phyloP scores from a whole-genome alignment of 2,329 filamentous ascomycete genomes.

The Cercospora zeae-maydis region DNA sequence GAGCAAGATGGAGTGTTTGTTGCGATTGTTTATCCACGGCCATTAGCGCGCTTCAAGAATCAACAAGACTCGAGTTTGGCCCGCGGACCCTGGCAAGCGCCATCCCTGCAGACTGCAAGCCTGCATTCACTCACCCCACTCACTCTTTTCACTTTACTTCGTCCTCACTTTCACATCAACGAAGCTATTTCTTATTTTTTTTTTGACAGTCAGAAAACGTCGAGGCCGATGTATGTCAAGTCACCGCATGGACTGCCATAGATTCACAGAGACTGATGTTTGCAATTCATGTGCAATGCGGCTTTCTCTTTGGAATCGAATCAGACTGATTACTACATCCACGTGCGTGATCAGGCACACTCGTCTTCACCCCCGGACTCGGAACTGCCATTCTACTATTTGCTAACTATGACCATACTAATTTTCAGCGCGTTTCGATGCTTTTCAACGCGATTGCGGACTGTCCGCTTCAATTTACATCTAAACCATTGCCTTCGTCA shows the following conservation, averaged over 20 bases:
- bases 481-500: background rate
- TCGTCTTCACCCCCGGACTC: no score
- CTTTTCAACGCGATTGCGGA: background rate
- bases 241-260: no score
- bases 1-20: background rate
- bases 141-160: background rate
- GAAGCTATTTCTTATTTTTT: background rate
- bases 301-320: no score
- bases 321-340: no score
- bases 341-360: no score
- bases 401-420: background rate
- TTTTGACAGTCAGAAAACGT: no score
- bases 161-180: background rate
- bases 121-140: background rate
- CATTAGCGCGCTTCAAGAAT: background rate
- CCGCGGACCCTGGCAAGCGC: background rate
- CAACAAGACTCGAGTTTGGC: conserved; percentile 1
- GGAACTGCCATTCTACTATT: no score
- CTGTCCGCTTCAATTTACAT: background rate
- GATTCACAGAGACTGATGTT: no score
- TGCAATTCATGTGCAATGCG: no score
- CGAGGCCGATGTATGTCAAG: no score
- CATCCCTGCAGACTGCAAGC: background rate
- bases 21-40: conserved; percentile 5
- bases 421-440: background rate